Conservation (phyloP, 441 rosid species). For the Sinapis alba region DNA sequence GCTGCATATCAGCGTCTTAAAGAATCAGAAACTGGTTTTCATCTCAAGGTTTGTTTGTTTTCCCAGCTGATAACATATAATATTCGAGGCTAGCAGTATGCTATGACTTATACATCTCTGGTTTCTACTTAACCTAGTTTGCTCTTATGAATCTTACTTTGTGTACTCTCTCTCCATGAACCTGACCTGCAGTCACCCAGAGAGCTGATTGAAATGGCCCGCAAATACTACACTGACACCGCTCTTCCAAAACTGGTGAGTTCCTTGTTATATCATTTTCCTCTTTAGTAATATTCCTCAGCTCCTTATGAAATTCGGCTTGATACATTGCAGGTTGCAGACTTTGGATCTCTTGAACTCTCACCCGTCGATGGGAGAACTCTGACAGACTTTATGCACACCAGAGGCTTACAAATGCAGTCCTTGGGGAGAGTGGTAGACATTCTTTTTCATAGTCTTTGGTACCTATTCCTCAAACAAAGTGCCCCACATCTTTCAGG, state of each 20-base stretch:
- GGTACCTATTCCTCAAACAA: conserved; percentile 15
- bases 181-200: conserved; percentile 55
- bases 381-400: conserved; percentile 85
- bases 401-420: conserved; percentile 81
- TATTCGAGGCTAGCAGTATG: conserved; percentile 15
- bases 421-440: conserved; percentile 80
- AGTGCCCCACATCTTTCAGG: conserved; percentile 9
- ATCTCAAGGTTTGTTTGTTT: conserved; percentile 64
- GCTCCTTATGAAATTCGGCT: conserved; percentile 28
- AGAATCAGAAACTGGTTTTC: conserved; percentile 85
- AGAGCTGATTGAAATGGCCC: conserved; percentile 77
- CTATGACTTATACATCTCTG: conserved; percentile 19
- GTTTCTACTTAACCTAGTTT: conserved; percentile 4
- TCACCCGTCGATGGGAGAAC: conserved; percentile 90
- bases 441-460: conserved; percentile 28
- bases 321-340: conserved; percentile 64
- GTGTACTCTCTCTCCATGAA: conserved; percentile 22
- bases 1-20: conserved; percentile 69
- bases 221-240: conserved; percentile 69
- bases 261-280: conserved; percentile 32
- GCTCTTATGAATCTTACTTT: conserved; percentile 46
- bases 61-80: conserved; percentile 22
- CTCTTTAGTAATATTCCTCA: conserved; percentile 30
- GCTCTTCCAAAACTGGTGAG: conserved; percentile 85
- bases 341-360: conserved; percentile 88